These are phyloP conservation scores for Aspergillus leporis DNA, from an alignment of 495 filamentous ascomycete species.

Conservation along the genomic window DNA sequence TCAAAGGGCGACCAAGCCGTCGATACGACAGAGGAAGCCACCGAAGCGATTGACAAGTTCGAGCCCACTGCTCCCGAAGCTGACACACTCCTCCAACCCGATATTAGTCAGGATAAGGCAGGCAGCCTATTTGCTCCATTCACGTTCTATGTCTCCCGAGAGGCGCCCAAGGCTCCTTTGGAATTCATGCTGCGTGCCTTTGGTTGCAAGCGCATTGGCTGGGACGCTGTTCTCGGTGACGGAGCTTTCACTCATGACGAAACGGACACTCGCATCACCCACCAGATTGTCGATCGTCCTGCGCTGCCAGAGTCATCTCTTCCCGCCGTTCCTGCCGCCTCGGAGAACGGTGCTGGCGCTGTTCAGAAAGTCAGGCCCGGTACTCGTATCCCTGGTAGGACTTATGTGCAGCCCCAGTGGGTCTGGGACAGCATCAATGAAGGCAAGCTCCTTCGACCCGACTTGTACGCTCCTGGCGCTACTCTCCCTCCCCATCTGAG, in stretches of 20 bases:
- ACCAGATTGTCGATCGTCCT: constrained; percentile 92
- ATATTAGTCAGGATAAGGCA: constrained; percentile 51
- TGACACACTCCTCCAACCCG: constrained; percentile 84
- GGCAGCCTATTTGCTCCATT: constrained; percentile 78
- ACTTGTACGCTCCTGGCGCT: constrained; percentile 87
- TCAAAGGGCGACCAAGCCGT: constrained; percentile 43
- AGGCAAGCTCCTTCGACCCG: constrained; percentile 79
- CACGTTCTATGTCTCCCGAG: constrained; percentile 90
- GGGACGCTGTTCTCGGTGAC: constrained; percentile 86
- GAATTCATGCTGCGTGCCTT: constrained; percentile 95
- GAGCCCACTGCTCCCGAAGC: constrained; percentile 74
- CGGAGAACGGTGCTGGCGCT: constrained; percentile 54
- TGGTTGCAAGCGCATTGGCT: constrained; percentile 93
- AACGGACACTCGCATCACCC: constrained; percentile 82
- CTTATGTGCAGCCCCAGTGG: constrained; percentile 96
- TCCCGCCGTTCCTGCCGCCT: constrained; percentile 56
- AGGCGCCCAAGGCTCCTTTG: constrained; percentile 85
- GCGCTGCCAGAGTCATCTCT: constrained; percentile 64
- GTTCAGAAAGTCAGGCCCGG: constrained; percentile 45
- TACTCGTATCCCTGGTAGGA: constrained; percentile 79
- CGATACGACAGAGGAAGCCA: constrained; percentile 47
- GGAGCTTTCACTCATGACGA: constrained; percentile 91
- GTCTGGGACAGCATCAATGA: constrained; percentile 96
- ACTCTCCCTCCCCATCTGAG: constrained; percentile 91
- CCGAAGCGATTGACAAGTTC: constrained; percentile 84